phyloP scores from a whole-genome alignment of 2,329 filamentous ascomycete genomes.

The Pseudopyrenochaeta lycopersici region DNA sequence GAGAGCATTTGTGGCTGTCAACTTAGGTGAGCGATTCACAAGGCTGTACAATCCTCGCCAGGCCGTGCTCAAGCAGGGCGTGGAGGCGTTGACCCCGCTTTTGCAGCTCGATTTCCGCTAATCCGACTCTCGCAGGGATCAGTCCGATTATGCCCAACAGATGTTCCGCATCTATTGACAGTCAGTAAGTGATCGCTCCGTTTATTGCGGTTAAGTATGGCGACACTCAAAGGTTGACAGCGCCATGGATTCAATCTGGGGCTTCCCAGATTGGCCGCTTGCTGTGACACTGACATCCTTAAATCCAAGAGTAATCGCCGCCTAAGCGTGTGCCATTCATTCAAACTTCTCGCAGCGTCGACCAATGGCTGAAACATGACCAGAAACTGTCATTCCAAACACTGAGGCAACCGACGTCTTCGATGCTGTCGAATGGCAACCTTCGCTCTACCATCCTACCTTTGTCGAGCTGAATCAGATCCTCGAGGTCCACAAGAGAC shows the following conservation, averaged over 20 bases:
- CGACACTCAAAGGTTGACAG: background rate
- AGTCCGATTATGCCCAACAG: background rate
- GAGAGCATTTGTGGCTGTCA: background rate
- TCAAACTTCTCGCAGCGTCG: background rate
- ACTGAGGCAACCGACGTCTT: background rate
- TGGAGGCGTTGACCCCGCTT: background rate
- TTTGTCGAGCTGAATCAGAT: background rate
- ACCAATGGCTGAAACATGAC: background rate
- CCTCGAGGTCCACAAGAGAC: background rate
- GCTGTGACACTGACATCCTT: background rate
- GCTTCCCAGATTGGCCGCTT: background rate
- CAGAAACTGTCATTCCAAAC: background rate
- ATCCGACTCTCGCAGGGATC: background rate
- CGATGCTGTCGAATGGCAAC: background rate
- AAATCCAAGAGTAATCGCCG: background rate
- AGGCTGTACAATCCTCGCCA: background rate
- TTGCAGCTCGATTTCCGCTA: background rate
- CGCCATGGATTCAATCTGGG: background rate
- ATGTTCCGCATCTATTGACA: background rate
- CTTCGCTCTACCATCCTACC: background rate
- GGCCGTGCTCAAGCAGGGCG: background rate
- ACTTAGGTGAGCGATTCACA: background rate
- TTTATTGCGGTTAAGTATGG: background rate
- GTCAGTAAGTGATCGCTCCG: background rate
- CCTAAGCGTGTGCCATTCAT: background rate